Base-by-base conservation (phyloP, 2,329 filamentous ascomycete genomes). In the Alternaria panax region DNA sequence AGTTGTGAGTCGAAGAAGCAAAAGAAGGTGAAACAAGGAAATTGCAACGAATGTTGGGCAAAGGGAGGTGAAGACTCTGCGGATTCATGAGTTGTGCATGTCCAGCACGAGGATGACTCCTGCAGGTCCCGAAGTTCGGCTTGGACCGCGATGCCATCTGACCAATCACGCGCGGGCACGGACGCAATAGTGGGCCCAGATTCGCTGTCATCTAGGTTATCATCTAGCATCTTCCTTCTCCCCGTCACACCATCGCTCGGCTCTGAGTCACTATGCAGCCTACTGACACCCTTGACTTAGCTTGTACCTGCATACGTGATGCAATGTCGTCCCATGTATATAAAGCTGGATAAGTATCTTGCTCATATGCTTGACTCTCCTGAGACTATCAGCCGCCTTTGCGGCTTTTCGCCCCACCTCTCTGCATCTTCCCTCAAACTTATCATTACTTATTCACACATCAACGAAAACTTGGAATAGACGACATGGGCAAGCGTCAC, bases 401-500 rank as follows among this genome's bases (percentile, higher is more conserved):
- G 69, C 69, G 66, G 63, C 72, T 73, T 60, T 69, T 74, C 70
- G 69, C 66, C 66, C 60, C 59, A 56, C 43, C 60, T 38, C 48
- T 51, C 50, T 36, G 40, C 48, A n/a, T 47, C 38, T 47, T 54
- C 59, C 51, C 57, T 45, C 40, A 30, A 36, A 9, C 24, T 54
- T 45, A 42, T 38, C 20, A 45, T 28, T 22, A 54, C 34, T 28
- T 46, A 51, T 16, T 27, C 28, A 43, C 32, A n/a, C 25, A 57
- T 45, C 40, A 40, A 51, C 32, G 50, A 25, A 51, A 36, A 36
- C 22, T 32, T 62, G 47, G 47, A 48, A 45, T 40, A 57, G 51
- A 54, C 42, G 45, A 51, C 38, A 80, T 81, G 79, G 77, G 78
- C 62, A 78, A 80, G 65, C 74, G 79, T 63, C 79, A 80, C 70